A percentile compares a stretch with the other conserved stretches of the same genome.
Evolutionary conservation across 257 asterid species (phyloP).

Genomic region (Cinchona pubescens): DNA sequence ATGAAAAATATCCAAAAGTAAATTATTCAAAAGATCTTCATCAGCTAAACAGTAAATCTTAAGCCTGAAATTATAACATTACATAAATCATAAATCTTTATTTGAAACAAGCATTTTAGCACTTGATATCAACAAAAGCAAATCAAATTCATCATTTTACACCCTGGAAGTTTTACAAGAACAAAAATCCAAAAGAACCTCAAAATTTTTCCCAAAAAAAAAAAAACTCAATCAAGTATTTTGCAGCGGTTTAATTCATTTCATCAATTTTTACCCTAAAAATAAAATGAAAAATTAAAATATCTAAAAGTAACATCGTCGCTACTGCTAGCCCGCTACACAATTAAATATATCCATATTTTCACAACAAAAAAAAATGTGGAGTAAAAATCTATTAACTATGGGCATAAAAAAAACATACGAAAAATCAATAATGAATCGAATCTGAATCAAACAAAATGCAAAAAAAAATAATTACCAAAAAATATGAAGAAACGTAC

Average conservation of each 20-base stretch:
- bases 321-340: too few species aligned
- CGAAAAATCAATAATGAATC: background rate
- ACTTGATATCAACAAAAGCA: background rate
- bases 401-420: background rate
- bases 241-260: too few species aligned
- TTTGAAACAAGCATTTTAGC: background rate
- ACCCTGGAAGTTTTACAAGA: background rate
- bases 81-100: too few species aligned
- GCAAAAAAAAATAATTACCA: background rate
- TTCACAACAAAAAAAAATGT: background rate
- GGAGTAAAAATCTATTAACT: background rate
- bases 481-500: background rate
- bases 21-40: background rate
- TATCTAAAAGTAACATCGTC: background rate
- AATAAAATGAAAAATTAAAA: background rate
- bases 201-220: background rate
- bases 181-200: background rate
- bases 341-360: background rate
- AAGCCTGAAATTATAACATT: background rate
- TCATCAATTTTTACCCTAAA: background rate
- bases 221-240: background rate
- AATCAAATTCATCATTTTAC: background rate
- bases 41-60: background rate
- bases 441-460: background rate
- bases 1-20: too few species aligned